A percentile compares a stretch with the other conserved stretches of the same genome.
phyloP scores from a whole-genome alignment of 2,329 filamentous ascomycete species.

The Colletotrichum sojae region DNA sequence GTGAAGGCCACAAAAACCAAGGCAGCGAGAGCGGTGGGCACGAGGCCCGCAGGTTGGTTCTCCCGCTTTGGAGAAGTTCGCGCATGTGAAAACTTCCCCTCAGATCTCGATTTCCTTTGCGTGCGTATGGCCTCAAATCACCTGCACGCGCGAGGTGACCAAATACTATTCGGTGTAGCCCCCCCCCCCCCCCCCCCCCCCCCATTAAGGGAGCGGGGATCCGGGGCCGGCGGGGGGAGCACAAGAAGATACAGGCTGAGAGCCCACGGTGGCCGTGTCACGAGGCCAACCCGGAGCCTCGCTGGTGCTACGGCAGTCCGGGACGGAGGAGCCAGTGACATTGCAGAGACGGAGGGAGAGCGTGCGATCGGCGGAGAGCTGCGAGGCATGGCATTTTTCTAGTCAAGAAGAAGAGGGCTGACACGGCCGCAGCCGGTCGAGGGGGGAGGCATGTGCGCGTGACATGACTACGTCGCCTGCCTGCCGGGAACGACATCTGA shows the following conservation, averaged over 20 bases:
- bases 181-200: too few species aligned
- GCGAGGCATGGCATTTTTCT: too few species aligned
- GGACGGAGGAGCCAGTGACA: too few species aligned
- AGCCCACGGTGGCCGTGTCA: conserved; percentile 5
- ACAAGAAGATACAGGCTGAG: too few species aligned
- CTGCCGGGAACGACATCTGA: conserved; percentile 10
- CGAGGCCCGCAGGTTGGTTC: too few species aligned
- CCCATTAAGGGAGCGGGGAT: conserved; percentile 11
- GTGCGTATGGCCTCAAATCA: conserved; percentile 6
- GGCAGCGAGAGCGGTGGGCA: too few species aligned
- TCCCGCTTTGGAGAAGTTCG: too few species aligned
- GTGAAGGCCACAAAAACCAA: background rate
- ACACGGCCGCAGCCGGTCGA: background rate
- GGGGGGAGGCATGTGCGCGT: background rate
- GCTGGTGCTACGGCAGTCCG: background rate
- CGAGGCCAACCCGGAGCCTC: conserved; percentile 28
- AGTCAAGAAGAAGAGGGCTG: background rate
- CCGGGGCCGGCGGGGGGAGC: conserved; percentile 9
- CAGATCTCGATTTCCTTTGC: conserved; percentile 17
- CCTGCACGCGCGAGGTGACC: conserved; percentile 19
- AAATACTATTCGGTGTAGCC: conserved; percentile 32
- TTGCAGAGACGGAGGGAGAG: too few species aligned
- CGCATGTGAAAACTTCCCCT: conserved; percentile 19
- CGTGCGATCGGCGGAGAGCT: too few species aligned
- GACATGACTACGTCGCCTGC: conserved; percentile 12